A percentile compares a stretch with the other conserved stretches of the same genome.
Evolutionary conservation across 352 stramenopile species (phyloP).

Genomic region (Globisporangium uncinulatum): DNA sequence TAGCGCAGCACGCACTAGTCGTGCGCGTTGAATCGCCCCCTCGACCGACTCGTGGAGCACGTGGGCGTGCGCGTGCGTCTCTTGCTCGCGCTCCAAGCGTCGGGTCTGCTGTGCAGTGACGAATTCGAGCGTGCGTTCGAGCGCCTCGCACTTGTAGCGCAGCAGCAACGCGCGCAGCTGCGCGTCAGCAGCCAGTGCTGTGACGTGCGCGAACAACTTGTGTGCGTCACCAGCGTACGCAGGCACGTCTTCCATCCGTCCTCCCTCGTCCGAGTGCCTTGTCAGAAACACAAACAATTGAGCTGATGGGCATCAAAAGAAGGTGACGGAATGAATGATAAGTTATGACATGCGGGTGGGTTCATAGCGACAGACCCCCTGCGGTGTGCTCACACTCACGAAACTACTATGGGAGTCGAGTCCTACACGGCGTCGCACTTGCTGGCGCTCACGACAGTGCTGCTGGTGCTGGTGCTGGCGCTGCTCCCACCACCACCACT

Average conservation of each 20-base stretch:
- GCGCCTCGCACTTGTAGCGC: constrained; percentile 30
- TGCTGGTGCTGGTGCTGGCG: neutral
- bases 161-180: constrained; percentile 25
- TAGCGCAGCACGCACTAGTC: constrained; percentile 32
- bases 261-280: too few relatives aligned
- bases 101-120: constrained; percentile 6
- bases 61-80: constrained; percentile 20
- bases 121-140: constrained; percentile 24
- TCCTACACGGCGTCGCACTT: too few relatives aligned
- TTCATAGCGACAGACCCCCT: too few relatives aligned
- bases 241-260: too few relatives aligned
- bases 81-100: constrained; percentile 6
- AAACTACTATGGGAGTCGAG: too few relatives aligned
- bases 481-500: too few relatives aligned
- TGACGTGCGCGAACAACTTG: constrained; percentile 10
- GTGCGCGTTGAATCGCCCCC: constrained; percentile 40
- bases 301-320: too few relatives aligned
- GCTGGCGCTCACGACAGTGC: too few relatives aligned
- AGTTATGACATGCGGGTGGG: too few relatives aligned
- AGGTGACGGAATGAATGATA: too few relatives aligned
- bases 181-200: constrained; percentile 20
- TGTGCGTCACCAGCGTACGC: constrained; percentile 1
- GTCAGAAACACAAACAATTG: too few relatives aligned
- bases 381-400: too few relatives aligned
- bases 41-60: constrained; percentile 33